Percentiles rank a stretch among this genome's conserved stretches.
phyloP scores from a whole-genome alignment of 495 filamentous ascomycete genomes.

The Peziza echinospora region DNA sequence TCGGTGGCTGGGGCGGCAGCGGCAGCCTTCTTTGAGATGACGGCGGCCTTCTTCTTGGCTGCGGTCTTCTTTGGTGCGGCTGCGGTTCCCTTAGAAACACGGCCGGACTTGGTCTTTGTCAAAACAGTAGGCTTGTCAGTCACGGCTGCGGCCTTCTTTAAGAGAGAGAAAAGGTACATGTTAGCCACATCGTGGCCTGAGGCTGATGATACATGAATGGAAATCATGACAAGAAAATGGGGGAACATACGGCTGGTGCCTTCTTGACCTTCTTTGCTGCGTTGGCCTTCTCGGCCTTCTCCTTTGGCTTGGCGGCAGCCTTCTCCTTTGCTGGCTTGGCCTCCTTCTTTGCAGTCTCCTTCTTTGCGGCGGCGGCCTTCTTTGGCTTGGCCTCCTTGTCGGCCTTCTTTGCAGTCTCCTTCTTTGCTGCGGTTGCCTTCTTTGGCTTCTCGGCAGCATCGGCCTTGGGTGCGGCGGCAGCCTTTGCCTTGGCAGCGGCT shows the following conservation, averaged over 20 bases:
- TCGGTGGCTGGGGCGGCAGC: not conserved
- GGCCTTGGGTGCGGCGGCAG: not conserved
- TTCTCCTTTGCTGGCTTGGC: conserved; percentile 28
- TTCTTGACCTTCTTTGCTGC: conserved; percentile 20
- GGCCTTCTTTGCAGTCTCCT: conserved; percentile 31
- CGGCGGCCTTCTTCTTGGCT: conserved; percentile 40
- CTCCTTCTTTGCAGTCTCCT: conserved; percentile 24
- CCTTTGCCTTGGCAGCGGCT: conserved; percentile 14
- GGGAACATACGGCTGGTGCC: conserved; percentile 5
- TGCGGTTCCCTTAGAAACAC: conserved; percentile 52
- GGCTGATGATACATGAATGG: too few species aligned
- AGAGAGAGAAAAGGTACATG: conserved; percentile 4
- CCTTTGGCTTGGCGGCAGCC: conserved; percentile 23
- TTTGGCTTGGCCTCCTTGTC: conserved; percentile 31
- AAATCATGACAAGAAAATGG: not conserved
- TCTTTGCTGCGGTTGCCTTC: conserved; percentile 17
- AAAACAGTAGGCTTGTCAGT: conserved; percentile 53
- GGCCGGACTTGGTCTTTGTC: conserved; percentile 77
- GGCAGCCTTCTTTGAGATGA: conserved; percentile 27
- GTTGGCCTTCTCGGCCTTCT: conserved; percentile 19
- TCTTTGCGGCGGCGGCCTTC: conserved; percentile 28
- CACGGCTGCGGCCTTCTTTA: conserved; percentile 38
- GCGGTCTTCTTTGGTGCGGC: conserved; percentile 41
- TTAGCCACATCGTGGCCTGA: not conserved
- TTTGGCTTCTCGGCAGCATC: not conserved